Base-by-base conservation (phyloP, 2,329 filamentous ascomycete species). In the Ceratocystis smalleyi region DNA sequence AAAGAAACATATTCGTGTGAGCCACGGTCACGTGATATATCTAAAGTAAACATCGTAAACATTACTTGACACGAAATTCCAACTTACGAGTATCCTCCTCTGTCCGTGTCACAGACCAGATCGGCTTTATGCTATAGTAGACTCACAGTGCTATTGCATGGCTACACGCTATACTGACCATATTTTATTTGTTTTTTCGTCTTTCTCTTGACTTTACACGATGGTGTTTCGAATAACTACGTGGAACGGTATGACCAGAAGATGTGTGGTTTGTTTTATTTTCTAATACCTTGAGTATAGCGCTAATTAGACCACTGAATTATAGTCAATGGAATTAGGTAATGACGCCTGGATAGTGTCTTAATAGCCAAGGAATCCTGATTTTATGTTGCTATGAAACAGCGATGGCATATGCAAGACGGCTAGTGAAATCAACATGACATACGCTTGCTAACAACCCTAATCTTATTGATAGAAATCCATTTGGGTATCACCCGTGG, bases 401-500 rank as follows among this genome's bases (percentile, higher is more conserved):
- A 22, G 45, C 0, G 35, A 40, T 40, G 8, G 10, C 12, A 51
- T 7, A 24, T 22, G 43, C 12, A 19, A 8, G 49, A 12, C 27
- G 27, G 17, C 2, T 17, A 32, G 19, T n/a, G 45, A 47, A 64
- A 62, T 7, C 15, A 51, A 4, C 15, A 15, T 67, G 17, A 64
- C 19, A 59, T 51, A 10, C 30, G 51, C 15, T 47, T 27, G 12
- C 47, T 51, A 15, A 51, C 47, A 27, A 5, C 8, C 10, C 19
- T 15, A 43, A 66, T 60, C 24, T 55, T 5, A 17, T 40, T 30
- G 2, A 1, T 60, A 89, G 88, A 69, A 92, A 92, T 70, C 88
- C 88, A 2, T 92, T 92, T 69, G 81, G 82, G n/a, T 91, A 91
- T 71, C 83, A 90, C 71, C 89, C 88, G 82, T 92, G 88, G 89